Evolutionary conservation across 306 rosid species (phyloP).

Genomic region (Quercus bicolor): DNA sequence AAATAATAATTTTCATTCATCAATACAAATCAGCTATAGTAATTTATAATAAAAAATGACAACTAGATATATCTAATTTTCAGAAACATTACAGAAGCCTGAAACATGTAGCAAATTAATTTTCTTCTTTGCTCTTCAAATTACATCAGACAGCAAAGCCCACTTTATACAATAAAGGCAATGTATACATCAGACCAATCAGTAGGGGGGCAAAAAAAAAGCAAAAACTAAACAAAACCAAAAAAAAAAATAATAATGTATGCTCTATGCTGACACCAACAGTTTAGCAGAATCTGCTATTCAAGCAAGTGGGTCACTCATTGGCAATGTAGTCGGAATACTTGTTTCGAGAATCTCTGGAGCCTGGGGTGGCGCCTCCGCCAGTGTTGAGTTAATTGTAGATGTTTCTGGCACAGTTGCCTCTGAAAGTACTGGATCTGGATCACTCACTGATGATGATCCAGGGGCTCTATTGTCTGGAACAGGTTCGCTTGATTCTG

Average conservation of each 20-base stretch:
- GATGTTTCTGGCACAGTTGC: slow-evolving; percentile 37
- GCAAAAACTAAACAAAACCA: neutral
- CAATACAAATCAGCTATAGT: too few relatives aligned
- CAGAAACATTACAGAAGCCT: neutral
- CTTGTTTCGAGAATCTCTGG: slow-evolving; percentile 31
- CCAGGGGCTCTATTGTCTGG: slow-evolving; percentile 22
- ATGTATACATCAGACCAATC: neutral
- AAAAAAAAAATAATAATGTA: neutral
- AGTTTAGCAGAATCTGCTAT: slow-evolving; percentile 15
- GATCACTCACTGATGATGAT: slow-evolving; percentile 38
- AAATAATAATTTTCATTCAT: too few relatives aligned
- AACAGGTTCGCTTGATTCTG: slow-evolving; percentile 40
- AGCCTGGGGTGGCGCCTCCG: slow-evolving; percentile 36
- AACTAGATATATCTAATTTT: neutral
- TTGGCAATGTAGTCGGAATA: slow-evolving; percentile 25
- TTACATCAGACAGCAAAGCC: neutral
- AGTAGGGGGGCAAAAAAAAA: slow-evolving; percentile 35
- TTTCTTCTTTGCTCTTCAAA: neutral
- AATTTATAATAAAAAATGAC: neutral
- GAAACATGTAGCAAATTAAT: neutral
- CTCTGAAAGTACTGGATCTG: slow-evolving; percentile 23
- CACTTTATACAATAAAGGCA: neutral
- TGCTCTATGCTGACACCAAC: slow-evolving; percentile 5
- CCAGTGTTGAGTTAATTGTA: slow-evolving; percentile 20
- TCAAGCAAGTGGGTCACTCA: slow-evolving; percentile 35